Evolutionary conservation across 2,329 filamentous ascomycete species (phyloP).

Genomic region (Beauveria pseudobassiana): DNA sequence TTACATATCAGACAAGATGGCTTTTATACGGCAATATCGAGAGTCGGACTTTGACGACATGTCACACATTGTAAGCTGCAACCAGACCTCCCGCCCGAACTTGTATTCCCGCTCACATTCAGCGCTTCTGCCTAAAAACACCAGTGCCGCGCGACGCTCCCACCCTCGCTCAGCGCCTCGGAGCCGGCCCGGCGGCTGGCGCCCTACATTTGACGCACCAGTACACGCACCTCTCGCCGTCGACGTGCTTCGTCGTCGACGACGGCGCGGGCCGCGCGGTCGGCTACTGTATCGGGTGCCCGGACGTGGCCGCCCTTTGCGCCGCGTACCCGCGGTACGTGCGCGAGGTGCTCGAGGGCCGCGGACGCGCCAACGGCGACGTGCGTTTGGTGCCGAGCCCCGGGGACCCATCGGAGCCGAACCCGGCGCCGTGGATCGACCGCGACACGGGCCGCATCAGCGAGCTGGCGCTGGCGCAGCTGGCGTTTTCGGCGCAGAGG

Average conservation of each 20-base stretch:
- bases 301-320: slow-evolving; percentile 34
- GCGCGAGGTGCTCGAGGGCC: slow-evolving; percentile 24
- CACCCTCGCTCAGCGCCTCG: slow-evolving; percentile 31
- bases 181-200: slow-evolving; percentile 28
- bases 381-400: not conserved
- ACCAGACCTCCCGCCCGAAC: not conserved
- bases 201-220: slow-evolving; percentile 45
- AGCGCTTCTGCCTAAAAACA: not conserved
- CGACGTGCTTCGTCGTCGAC: slow-evolving; percentile 40
- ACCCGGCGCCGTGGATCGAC: slow-evolving; percentile 25
- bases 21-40: slow-evolving; percentile 36
- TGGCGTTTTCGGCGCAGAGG: slow-evolving; percentile 33
- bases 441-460: slow-evolving; percentile 19
- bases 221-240: slow-evolving; percentile 38
- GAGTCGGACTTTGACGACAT: slow-evolving; percentile 32
- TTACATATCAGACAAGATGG: slow-evolving; percentile 25
- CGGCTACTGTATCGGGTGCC: slow-evolving; percentile 42
- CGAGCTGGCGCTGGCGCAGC: slow-evolving; percentile 30
- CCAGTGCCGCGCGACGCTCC: slow-evolving; percentile 42
- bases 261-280: slow-evolving; percentile 36
- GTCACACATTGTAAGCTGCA: slow-evolving; percentile 31
- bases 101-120: no score
- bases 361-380: slow-evolving; percentile 5
- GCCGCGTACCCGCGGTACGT: slow-evolving; percentile 32
- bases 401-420: not conserved